Evolutionary conservation across 176 grass and related monocot species (phyloP), one percentile per base, ranked within the genome.

Genomic region (Melocanna baccifera): DNA sequence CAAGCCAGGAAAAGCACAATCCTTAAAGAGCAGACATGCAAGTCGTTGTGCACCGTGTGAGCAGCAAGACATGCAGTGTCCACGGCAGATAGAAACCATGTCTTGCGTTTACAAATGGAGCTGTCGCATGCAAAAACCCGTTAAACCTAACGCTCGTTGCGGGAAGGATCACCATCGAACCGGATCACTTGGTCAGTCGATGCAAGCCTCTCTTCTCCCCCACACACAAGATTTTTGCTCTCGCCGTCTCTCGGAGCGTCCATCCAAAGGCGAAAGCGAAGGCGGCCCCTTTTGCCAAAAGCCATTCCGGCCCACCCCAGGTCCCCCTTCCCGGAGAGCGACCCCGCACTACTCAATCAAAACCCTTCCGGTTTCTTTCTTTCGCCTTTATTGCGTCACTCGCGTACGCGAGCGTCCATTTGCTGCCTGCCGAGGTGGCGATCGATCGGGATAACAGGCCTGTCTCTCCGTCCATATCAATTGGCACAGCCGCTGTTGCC

Each of bases 231-330:
- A 76, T 82, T 57, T 82, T 57, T 81, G 85, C 28, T 82, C 51
- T 56, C 16, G 69, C 59, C 58, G n/a, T 48, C 50, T 53, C 81
- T 81, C 16, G 62, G 78, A 58, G 40, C 70, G 61, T 75, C 85
- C 78, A 61, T 68, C 50, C 70, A 69, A 76, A 75, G 70, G 69
- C 45, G 12, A 45, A 23, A 76, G 41, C 77, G 75, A 46, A 61
- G 19, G 50, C 16, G 9, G 63, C 22, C 52, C 62, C 79, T 82
- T 87, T 87, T 82, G 50, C 86, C 59, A 76, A 87, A 87, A 82
- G 86, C 86, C 50, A 39, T 2, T 7, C 12, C 2, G 22, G n/a
- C 64, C 50, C 55, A 18, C 4, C 23, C 7, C 23, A 4, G 50
- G 61, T n/a, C 68, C 83, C 64, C 62, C 73, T 19, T 2, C 2